Percentiles rank a stretch among this genome's conserved stretches.
Conservation (phyloP, 768 basidiomycete genomes). For the Tremella mesenterica region DNA sequence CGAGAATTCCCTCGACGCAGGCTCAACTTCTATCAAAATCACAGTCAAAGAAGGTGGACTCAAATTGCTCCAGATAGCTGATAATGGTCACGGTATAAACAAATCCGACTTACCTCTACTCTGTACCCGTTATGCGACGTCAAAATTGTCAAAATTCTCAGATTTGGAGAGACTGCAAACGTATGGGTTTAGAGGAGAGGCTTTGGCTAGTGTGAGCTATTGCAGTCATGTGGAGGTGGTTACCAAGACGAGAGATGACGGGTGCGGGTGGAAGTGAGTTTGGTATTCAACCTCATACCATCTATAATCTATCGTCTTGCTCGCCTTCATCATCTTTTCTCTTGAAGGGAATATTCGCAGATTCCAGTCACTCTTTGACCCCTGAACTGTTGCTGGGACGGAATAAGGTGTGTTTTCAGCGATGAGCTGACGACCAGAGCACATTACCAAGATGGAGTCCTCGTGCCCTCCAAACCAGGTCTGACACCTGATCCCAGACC, state of each 20-base stretch:
- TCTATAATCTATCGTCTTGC: background rate
- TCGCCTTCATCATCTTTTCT: background rate
- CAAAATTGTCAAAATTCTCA: conserved; percentile 75
- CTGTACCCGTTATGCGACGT: conserved; percentile 91
- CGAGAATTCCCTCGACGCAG: conserved; percentile 93
- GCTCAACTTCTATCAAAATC: conserved; percentile 73
- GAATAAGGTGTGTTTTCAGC: too few species aligned
- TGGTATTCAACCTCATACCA: background rate
- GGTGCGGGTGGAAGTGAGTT: conserved; percentile 89
- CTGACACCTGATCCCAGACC: conserved; percentile 70
- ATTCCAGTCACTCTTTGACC: too few species aligned
- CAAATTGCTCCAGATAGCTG: conserved; percentile 89
- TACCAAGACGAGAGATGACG: conserved; percentile 76
- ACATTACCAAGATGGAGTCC: conserved; percentile 65
- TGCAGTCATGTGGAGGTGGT: conserved; percentile 78
- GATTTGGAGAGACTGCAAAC: conserved; percentile 77
- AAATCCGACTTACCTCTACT: conserved; percentile 81
- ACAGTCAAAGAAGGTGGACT: conserved; percentile 91
- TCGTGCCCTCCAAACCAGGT: conserved; percentile 64
- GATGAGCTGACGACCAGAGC: conserved; percentile 54
- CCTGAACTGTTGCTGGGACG: too few species aligned
- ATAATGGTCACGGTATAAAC: conserved; percentile 90
- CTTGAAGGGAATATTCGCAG: background rate
- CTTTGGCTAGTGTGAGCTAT: conserved; percentile 89
- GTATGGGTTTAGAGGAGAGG: conserved; percentile 96